Evolutionary conservation across 371 early-diverging fungal species (phyloP).

Genomic region (Enteropsectra breve): DNA sequence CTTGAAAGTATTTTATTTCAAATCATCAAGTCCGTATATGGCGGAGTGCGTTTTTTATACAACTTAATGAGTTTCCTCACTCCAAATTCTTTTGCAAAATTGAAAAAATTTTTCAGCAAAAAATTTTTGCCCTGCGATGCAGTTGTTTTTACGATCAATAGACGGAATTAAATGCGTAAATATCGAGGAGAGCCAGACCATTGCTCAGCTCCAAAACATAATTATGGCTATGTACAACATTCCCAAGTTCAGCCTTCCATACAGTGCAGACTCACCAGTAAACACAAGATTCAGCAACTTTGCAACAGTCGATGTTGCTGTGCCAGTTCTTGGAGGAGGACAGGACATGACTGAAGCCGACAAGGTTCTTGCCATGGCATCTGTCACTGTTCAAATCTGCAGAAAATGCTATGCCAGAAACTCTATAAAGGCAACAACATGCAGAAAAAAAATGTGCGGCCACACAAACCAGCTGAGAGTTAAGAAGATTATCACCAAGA

Average conservation of each 20-base stretch:
- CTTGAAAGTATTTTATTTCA: too few species aligned
- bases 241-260: neutral
- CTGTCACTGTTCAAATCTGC: slow-evolving; percentile 37
- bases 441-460: slow-evolving; percentile 46
- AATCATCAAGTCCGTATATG: too few species aligned
- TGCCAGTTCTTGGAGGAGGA: slow-evolving; percentile 39
- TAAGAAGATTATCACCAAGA: slow-evolving; percentile 38
- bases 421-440: slow-evolving; percentile 36
- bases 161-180: neutral
- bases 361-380: slow-evolving; percentile 23
- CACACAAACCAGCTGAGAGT: slow-evolving; percentile 42
- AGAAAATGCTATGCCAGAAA: slow-evolving; percentile 49
- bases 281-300: neutral
- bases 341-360: slow-evolving; percentile 40
- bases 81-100: too few species aligned
- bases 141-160: neutral
- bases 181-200: slow-evolving; percentile 5
- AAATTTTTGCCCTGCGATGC: slow-evolving; percentile 3
- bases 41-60: too few species aligned
- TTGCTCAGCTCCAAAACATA: neutral
- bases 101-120: neutral
- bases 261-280: neutral
- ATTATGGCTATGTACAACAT: neutral
- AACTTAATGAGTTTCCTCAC: too few species aligned
- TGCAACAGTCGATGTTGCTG: neutral